Evolutionary conservation across 2,329 filamentous ascomycete species (phyloP).

Genomic region (Microsporum audouinii): DNA sequence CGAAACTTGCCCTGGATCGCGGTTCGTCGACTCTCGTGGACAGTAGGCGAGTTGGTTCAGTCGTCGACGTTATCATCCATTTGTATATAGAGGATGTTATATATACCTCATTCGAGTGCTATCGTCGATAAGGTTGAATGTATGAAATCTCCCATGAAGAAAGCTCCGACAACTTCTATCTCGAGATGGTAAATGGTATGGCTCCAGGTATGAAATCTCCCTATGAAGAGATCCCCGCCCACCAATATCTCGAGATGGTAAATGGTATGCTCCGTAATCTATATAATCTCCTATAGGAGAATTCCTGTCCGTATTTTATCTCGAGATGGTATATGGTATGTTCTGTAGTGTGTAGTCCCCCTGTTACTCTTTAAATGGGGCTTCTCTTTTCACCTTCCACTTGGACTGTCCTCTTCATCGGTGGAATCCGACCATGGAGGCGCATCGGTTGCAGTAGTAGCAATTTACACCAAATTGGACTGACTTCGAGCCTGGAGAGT

Average conservation of each 20-base stretch:
- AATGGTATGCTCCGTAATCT: too few species aligned
- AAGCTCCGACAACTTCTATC: too few species aligned
- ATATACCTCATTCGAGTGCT: not conserved
- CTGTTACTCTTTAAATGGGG: too few species aligned
- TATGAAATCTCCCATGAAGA: not conserved
- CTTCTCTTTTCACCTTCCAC: not conserved
- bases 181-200: too few species aligned
- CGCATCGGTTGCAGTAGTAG: constrained; percentile 39
- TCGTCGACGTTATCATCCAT: not conserved
- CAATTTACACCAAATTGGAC: constrained; percentile 40
- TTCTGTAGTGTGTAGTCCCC: too few species aligned
- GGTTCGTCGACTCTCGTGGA: not conserved
- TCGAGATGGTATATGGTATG: too few species aligned
- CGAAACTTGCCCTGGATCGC: not conserved
- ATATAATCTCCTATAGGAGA: too few species aligned
- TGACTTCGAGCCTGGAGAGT: constrained; percentile 29
- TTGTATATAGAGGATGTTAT: not conserved
- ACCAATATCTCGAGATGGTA: too few species aligned
- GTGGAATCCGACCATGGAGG: constrained; percentile 35
- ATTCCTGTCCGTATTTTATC: too few species aligned
- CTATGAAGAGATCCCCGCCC: too few species aligned
- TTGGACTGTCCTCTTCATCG: constrained; percentile 20
- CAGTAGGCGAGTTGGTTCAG: not conserved
- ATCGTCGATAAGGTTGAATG: not conserved
- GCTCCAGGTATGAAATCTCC: too few species aligned